These are phyloP conservation scores for Parachlorella kessleri DNA, from an alignment of 139 green algal species.

Conservation along the genomic window DNA sequence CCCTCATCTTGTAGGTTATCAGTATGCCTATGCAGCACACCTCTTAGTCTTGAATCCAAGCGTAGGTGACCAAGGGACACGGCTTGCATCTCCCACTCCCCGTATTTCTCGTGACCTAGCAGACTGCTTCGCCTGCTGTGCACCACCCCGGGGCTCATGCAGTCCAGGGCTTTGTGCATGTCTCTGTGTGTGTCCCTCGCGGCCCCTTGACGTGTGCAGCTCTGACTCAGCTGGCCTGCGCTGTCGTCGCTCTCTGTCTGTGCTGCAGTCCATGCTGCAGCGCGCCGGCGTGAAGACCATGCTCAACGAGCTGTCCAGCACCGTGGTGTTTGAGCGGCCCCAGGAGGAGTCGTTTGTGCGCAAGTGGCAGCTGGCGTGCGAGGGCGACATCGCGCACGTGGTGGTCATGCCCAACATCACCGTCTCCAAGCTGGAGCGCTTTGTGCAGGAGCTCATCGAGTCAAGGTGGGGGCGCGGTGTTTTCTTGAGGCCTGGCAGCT, in stretches of 20 bases:
- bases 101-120: no score
- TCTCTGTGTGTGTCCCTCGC: no score
- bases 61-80: no score
- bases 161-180: no score
- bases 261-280: slow-evolving; percentile 68
- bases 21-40: no score
- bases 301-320: slow-evolving; percentile 93
- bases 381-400: slow-evolving; percentile 95
- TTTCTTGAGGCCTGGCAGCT: no score
- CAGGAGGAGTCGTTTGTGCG: slow-evolving; percentile 83
- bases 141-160: no score
- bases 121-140: no score
- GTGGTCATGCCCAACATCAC: slow-evolving; percentile 98
- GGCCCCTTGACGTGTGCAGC: no score
- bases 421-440: slow-evolving; percentile 88
- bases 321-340: slow-evolving; percentile 94
- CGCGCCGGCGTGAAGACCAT: slow-evolving; percentile 79
- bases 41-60: no score
- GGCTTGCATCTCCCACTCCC: no score
- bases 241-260: neutral
- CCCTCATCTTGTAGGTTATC: no score
- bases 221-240: neutral
- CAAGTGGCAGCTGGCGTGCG: slow-evolving; percentile 97
- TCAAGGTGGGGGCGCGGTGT: neutral
- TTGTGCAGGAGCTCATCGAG: slow-evolving; percentile 81